phyloP scores from a whole-genome alignment of 495 filamentous ascomycete genomes.

The Penicillium coffeae region DNA sequence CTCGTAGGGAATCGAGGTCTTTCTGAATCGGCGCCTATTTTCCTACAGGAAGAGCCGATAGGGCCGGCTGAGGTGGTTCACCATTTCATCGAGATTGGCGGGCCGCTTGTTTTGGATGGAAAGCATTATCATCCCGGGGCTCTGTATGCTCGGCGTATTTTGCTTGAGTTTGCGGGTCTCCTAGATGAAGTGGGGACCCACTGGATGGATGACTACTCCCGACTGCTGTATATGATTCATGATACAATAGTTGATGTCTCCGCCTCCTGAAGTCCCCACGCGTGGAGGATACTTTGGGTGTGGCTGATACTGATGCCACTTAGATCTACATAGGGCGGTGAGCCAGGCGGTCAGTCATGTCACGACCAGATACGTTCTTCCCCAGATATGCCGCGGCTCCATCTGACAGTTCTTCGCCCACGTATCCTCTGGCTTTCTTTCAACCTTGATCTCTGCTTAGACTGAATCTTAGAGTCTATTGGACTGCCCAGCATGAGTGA shows the following conservation, averaged over 20 bases:
- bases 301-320: too few species aligned
- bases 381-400: neutral
- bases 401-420: neutral
- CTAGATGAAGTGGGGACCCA: conserved; percentile 12
- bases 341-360: neutral
- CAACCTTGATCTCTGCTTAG: neutral
- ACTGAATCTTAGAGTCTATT: neutral
- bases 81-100: conserved; percentile 5
- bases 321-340: neutral
- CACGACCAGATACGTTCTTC: neutral
- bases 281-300: too few species aligned
- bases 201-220: conserved; percentile 12
- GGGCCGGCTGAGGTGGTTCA: neutral
- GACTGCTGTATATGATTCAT: conserved; percentile 11
- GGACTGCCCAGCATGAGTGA: conserved; percentile 67
- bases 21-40: neutral
- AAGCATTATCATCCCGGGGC: conserved; percentile 4
- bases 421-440: neutral
- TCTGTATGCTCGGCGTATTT: conserved; percentile 8
- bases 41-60: neutral
- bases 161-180: conserved; percentile 10
- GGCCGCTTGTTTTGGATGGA: conserved; percentile 6
- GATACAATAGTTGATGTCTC: conserved; percentile 8
- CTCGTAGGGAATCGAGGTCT: conserved; percentile 2
- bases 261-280: too few species aligned